A percentile compares a stretch with the other conserved stretches of the same genome.
Conservation (phyloP, 139 green algal genomes). For the Nannochloris sp. region DNA sequence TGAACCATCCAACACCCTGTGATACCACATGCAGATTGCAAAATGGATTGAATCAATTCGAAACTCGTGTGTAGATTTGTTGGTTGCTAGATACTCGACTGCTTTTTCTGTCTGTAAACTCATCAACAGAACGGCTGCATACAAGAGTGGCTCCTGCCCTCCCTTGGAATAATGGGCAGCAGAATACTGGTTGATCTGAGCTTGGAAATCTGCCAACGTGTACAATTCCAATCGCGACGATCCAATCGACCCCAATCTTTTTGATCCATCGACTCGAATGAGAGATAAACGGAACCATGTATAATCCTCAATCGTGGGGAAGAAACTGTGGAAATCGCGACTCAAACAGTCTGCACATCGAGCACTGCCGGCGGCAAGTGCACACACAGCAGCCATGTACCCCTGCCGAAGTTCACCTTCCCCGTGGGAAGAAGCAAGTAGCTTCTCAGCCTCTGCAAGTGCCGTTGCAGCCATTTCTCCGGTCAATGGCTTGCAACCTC, state of each 20-base stretch:
- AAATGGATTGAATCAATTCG: conserved; percentile 64
- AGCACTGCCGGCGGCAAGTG: conserved; percentile 55
- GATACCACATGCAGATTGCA: conserved; percentile 50
- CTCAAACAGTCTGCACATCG: conserved; percentile 46
- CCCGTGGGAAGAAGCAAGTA: conserved; percentile 23
- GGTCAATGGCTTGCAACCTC: conserved; percentile 15
- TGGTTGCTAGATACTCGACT: conserved; percentile 36
- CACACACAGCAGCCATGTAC: conserved; percentile 38
- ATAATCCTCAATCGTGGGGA: conserved; percentile 88
- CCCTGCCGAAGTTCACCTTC: conserved; percentile 9
- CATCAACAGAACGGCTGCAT: conserved; percentile 74
- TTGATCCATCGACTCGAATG: conserved; percentile 22
- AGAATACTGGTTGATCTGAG: conserved; percentile 69
- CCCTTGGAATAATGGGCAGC: conserved; percentile 64
- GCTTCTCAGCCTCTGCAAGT: conserved; percentile 46
- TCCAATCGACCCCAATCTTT: not conserved
- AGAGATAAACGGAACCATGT: conserved; percentile 75
- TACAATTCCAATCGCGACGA: conserved; percentile 26
- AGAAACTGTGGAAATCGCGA: conserved; percentile 36
- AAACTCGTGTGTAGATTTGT: conserved; percentile 41
- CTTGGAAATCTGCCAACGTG: conserved; percentile 58
- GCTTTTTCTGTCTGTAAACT: conserved; percentile 50
- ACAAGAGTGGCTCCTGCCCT: conserved; percentile 69
- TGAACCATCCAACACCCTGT: conserved; percentile 23
- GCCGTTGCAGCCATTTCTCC: conserved; percentile 14